Evolutionary conservation across 2,329 filamentous ascomycete species (phyloP).

Genomic region (Nannizzia gypsea): DNA sequence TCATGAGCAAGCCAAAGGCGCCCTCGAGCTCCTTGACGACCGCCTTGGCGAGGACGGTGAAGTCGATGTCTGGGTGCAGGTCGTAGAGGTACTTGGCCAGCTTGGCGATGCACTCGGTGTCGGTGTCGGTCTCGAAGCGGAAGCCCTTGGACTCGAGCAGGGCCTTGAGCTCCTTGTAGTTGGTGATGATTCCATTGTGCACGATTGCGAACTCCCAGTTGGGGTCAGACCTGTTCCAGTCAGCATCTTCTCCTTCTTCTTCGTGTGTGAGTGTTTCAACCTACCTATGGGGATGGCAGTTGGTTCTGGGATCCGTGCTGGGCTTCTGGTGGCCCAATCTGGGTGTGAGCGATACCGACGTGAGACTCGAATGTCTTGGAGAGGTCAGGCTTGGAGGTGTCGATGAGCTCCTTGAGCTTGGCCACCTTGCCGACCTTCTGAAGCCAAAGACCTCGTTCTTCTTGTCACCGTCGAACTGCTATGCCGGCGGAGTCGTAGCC

Average conservation of each 20-base stretch:
- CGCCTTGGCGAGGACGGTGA: constrained; percentile 91
- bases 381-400: constrained; percentile 67
- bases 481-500: constrained; percentile 97
- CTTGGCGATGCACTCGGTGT: constrained; percentile 98
- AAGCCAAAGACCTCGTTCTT: constrained; percentile 94
- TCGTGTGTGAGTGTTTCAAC: constrained; percentile 19
- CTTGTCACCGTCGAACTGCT: constrained; percentile 93
- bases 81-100: constrained; percentile 97
- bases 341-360: constrained; percentile 93
- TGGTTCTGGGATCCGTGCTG: constrained; percentile 79
- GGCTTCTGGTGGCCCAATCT: constrained; percentile 97
- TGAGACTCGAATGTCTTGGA: constrained; percentile 95
- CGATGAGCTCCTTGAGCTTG: constrained; percentile 89
- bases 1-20: constrained; percentile 92
- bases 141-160: constrained; percentile 90
- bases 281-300: constrained; percentile 98
- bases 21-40: constrained; percentile 98
- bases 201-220: constrained; percentile 95
- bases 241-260: not conserved
- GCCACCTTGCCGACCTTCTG: constrained; percentile 98
- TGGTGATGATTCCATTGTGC: constrained; percentile 99
- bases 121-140: constrained; percentile 97
- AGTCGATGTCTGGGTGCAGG: constrained; percentile 84
- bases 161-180: constrained; percentile 98
- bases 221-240: constrained; percentile 63